A percentile compares a stretch with the other conserved stretches of the same genome.
Conservation (phyloP, 805 yeast genomes). For the Candida easanensis region DNA sequence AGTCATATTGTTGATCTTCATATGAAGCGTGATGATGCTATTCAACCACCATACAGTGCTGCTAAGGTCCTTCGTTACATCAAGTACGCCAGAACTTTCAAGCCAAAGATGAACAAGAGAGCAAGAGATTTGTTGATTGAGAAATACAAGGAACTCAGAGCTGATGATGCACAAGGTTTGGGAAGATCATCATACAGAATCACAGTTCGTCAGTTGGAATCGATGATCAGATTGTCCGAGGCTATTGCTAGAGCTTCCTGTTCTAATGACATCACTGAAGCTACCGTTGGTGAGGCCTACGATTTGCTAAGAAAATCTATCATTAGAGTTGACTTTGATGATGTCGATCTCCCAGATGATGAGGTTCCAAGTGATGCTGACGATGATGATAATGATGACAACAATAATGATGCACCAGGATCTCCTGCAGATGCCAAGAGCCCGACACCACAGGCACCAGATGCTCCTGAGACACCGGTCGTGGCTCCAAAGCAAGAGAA, state of each 20-base stretch:
- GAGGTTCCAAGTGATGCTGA: conserved; percentile 40
- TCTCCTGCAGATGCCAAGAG: conserved; percentile 1
- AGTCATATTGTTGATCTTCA: conserved; percentile 90
- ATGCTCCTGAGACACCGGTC: conserved; percentile 1
- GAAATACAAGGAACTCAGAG: conserved; percentile 80
- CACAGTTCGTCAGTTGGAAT: conserved; percentile 95
- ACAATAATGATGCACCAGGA: conserved; percentile 2
- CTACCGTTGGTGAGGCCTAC: conserved; percentile 91
- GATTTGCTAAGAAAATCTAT: conserved; percentile 86
- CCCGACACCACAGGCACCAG: not conserved
- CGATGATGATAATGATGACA: conserved; percentile 14
- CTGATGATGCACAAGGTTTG: conserved; percentile 86
- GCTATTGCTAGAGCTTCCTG: conserved; percentile 98
- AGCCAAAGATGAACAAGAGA: conserved; percentile 79
- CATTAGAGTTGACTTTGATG: conserved; percentile 91
- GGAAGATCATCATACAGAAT: conserved; percentile 87
- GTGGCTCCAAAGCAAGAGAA: conserved; percentile 8
- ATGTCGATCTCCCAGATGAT: conserved; percentile 64
- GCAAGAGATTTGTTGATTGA: conserved; percentile 76
- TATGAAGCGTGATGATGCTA: conserved; percentile 86
- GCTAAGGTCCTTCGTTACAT: conserved; percentile 87
- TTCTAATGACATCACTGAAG: conserved; percentile 57
- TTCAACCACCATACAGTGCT: conserved; percentile 83
- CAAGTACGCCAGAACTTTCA: conserved; percentile 88
- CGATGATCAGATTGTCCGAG: conserved; percentile 88